Percentiles rank a stretch among this genome's conserved stretches.
Conservation (phyloP, 208 protist species). For the Trypanosoma mega region DNA sequence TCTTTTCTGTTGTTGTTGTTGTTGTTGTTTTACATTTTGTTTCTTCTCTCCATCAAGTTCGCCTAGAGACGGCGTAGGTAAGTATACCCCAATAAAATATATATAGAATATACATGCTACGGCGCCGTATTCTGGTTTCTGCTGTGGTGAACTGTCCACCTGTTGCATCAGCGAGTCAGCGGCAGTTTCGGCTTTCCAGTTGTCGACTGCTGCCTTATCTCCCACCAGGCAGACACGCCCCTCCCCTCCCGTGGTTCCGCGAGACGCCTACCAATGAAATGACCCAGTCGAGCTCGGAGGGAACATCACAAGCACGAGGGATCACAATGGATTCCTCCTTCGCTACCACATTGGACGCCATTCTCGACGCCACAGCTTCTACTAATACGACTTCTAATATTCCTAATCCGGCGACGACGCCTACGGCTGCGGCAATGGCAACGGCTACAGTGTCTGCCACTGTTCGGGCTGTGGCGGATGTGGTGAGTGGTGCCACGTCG, state of each 20-base stretch:
- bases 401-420: constrained; percentile 1
- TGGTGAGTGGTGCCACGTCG: constrained; percentile 6
- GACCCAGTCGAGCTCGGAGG: too few relatives aligned
- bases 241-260: constrained; percentile 60
- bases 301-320: too few relatives aligned
- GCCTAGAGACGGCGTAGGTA: neutral
- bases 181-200: neutral
- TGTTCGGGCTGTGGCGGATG: neutral
- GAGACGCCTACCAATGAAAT: neutral
- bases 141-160: neutral
- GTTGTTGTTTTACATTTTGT: too few relatives aligned
- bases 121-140: constrained; percentile 17
- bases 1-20: too few relatives aligned
- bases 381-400: neutral
- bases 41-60: constrained; percentile 3
- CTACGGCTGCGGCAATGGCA: constrained; percentile 4
- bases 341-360: too few relatives aligned
- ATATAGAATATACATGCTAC: constrained; percentile 18
- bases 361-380: too few relatives aligned
- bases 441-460: neutral
- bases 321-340: too few relatives aligned
- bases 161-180: neutral
- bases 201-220: constrained; percentile 31
- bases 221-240: constrained; percentile 52
- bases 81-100: neutral